Base-by-base conservation (phyloP, 202 grass and related monocot genomes). In the Panicum hallii region DNA sequence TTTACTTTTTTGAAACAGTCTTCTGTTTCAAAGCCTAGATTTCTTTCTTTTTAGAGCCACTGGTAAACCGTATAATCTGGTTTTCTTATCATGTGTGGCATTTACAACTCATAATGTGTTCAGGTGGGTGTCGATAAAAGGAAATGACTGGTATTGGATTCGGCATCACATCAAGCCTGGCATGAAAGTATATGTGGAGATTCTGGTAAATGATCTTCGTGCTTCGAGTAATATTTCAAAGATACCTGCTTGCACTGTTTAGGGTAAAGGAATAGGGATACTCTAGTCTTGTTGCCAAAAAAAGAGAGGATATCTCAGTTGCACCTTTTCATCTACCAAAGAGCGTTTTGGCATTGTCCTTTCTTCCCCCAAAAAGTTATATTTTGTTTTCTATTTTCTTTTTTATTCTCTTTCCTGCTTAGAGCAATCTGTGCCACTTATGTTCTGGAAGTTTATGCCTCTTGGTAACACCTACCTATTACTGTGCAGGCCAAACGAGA, bases 61-160 rank as follows among this genome's bases (percentile, higher is more conserved):
- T 1, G 3, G 23, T 1, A 63, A 63, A 63, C 60, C 14, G 23
- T 62, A 30, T 62, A 13, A 23, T 62, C 23, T 30, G 22, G 26
- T 13, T 38, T 28, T 30, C 38, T 56, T 83, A 50, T 53, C n/a
- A 56, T 55, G 10, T 77, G 58, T 19, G 38, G 9, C n/a, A 46
- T 67, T 86, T 70, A 47, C 41, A 53, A 73, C 80, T 73, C 3
- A 11, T 15, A 26, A 52, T 81, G 8, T 77, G 11, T 86, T 77
- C 87, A 98, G 95, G 81, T 98, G 95, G 95, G 91, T 95, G 30
- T 91, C 95, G 1, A 98, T 98, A 88, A 95, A 93, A 85, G 91
- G 93, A 89, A 98, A 98, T 58, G 95, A 98, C 88, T 98, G 93
- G 95, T 98, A 95, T 79, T 98, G 95, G 95, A 90, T 98, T 74